phyloP scores from a whole-genome alignment of 176 grass and related monocot species.

The Tuctoria greenei region DNA sequence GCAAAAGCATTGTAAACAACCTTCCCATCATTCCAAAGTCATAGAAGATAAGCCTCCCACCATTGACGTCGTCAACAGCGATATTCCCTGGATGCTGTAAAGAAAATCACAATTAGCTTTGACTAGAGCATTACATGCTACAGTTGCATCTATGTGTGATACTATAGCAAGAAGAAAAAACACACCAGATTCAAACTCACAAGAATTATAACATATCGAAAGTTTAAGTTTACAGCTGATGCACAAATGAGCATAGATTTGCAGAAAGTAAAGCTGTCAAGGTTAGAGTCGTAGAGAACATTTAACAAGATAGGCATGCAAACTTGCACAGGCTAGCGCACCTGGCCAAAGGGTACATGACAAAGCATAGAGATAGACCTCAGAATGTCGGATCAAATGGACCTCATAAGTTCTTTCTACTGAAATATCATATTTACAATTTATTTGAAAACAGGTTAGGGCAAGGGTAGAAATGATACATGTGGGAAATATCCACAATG shows the following conservation, averaged over 20 bases:
- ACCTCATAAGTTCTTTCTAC: slow-evolving; percentile 1
- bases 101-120: slow-evolving; percentile 27
- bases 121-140: neutral
- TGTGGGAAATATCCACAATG: slow-evolving; percentile 7
- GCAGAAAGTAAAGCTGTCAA: neutral
- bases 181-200: neutral
- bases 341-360: no score
- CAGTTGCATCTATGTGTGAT: slow-evolving; percentile 6
- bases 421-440: slow-evolving; percentile 15
- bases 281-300: neutral
- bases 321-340: no score
- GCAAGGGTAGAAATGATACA: neutral
- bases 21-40: slow-evolving; percentile 99
- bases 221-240: neutral
- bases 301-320: neutral
- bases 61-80: slow-evolving; percentile 97
- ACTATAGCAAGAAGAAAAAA: slow-evolving; percentile 25
- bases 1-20: slow-evolving; percentile 42
- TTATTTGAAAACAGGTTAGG: slow-evolving; percentile 15
- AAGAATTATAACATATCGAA: neutral
- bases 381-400: no score
- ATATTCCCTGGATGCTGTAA: slow-evolving; percentile 98
- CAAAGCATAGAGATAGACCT: no score
- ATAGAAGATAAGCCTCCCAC: slow-evolving; percentile 98
- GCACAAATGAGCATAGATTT: neutral